A percentile compares a stretch with the other conserved stretches of the same genome.
These are phyloP conservation scores for Barbarea vulgaris DNA, from an alignment of 345 rosid species.

Conservation along the genomic window DNA sequence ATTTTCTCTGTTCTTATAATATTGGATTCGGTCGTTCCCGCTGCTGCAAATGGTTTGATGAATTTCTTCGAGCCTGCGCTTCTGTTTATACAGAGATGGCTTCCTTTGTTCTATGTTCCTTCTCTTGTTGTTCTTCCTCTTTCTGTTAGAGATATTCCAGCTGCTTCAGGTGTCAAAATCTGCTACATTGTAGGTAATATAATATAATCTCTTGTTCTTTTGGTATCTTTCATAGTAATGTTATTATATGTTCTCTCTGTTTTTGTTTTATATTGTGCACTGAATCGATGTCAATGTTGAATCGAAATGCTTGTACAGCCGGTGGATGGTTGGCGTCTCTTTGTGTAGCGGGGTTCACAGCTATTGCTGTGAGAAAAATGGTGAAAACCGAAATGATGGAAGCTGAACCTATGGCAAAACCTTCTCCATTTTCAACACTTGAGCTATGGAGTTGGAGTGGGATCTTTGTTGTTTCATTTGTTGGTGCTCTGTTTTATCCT, in stretches of 20 bases:
- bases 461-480: conserved; percentile 70
- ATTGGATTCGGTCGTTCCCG: conserved; percentile 65
- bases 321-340: conserved; percentile 97
- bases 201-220: not conserved
- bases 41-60: conserved; percentile 69
- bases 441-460: conserved; percentile 87
- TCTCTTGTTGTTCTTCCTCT: conserved; percentile 89
- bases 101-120: conserved; percentile 94
- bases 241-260: not conserved
- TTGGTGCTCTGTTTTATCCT: conserved; percentile 64
- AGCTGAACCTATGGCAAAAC: conserved; percentile 92
- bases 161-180: conserved; percentile 89
- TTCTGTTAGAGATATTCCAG: conserved; percentile 85
- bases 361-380: conserved; percentile 78
- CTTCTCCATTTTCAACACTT: conserved; percentile 69
- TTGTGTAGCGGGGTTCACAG: conserved; percentile 86
- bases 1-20: conserved; percentile 75
- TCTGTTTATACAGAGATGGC: conserved; percentile 91
- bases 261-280: not conserved
- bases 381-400: conserved; percentile 86
- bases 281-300: not conserved
- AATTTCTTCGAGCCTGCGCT: conserved; percentile 84
- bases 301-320: conserved; percentile 48
- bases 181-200: conserved; percentile 72
- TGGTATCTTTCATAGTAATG: not conserved